Conservation (phyloP, 768 basidiomycete species). For the Coprinopsis sp. region DNA sequence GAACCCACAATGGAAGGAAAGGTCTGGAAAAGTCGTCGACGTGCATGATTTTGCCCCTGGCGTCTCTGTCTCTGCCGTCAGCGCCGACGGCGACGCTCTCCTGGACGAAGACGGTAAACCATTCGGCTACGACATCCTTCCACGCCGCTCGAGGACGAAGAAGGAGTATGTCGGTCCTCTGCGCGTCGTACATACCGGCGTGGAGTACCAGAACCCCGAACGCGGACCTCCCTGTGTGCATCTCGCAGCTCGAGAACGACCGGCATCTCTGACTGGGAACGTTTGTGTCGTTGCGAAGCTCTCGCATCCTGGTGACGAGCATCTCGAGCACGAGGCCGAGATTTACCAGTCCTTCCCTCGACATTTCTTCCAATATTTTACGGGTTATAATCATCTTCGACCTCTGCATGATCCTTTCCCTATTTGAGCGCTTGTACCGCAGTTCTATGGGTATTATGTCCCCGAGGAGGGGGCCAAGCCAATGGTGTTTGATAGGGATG, state of each 20-base stretch:
- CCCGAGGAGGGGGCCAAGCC: conserved; percentile 11
- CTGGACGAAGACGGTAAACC: not conserved
- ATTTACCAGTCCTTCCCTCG: conserved; percentile 42
- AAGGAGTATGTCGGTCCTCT: not conserved
- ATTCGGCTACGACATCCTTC: not conserved
- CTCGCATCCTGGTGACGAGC: conserved; percentile 31
- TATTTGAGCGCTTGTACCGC: conserved; percentile 49
- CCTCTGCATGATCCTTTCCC: conserved; percentile 43
- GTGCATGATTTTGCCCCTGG: not conserved
- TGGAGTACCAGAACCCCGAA: conserved; percentile 27
- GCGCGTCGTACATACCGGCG: conserved; percentile 1
- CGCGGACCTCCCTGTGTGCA: conserved; percentile 27
- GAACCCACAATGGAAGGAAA: conserved; percentile 15
- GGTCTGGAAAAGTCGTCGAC: not conserved
- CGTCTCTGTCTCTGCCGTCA: not conserved
- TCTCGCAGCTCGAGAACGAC: not conserved
- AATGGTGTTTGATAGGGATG: not conserved
- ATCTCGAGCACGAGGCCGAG: conserved; percentile 36
- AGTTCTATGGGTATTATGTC: conserved; percentile 60
- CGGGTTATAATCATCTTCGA: conserved; percentile 39
- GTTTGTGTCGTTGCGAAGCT: conserved; percentile 43
- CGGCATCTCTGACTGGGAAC: conserved; percentile 22
- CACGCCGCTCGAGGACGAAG: not conserved
- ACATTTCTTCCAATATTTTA: conserved; percentile 46
- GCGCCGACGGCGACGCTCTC: not conserved